Evolutionary conservation across 2,329 filamentous ascomycete species (phyloP).

Genomic region (Anisogramma anomala): DNA sequence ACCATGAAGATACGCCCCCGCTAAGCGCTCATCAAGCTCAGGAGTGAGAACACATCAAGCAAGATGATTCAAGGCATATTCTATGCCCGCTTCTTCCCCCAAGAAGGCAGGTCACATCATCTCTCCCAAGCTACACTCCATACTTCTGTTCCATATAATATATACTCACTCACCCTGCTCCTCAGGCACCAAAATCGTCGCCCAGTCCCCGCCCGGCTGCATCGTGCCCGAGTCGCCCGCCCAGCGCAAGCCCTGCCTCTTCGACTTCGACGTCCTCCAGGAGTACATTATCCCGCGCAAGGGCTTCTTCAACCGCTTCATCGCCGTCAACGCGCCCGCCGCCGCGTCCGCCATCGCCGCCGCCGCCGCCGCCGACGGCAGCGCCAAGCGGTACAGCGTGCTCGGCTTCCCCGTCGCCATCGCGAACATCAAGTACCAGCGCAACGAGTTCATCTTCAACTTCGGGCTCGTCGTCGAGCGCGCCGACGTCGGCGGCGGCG

Average conservation of each 20-base stretch:
- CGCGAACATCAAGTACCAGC: constrained; percentile 66
- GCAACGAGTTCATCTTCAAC: constrained; percentile 98
- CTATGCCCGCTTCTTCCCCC: constrained; percentile 56
- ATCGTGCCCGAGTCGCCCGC: constrained; percentile 37
- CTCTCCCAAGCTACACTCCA: background rate
- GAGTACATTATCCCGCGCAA: constrained; percentile 92
- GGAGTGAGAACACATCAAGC: constrained; percentile 2
- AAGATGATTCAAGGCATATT: constrained; percentile 59
- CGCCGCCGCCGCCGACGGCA: constrained; percentile 58
- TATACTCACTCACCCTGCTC: constrained; percentile 15
- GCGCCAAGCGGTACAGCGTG: constrained; percentile 68
- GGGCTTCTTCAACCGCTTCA: constrained; percentile 84
- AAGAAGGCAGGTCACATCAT: constrained; percentile 39
- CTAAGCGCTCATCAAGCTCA: constrained; percentile 4
- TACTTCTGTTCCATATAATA: background rate
- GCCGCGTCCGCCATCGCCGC: constrained; percentile 65
- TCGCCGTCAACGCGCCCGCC: constrained; percentile 64
- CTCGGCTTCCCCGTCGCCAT: constrained; percentile 86
- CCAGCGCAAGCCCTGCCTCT: constrained; percentile 45
- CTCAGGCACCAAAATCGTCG: constrained; percentile 49
- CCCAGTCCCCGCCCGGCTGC: constrained; percentile 51
- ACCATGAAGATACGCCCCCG: background rate
- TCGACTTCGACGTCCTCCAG: constrained; percentile 77
- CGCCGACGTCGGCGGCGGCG: constrained; percentile 27
- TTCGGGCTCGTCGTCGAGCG: constrained; percentile 65